A percentile compares a stretch with the other conserved stretches of the same genome.
Evolutionary conservation across 2,329 filamentous ascomycete species (phyloP).

Genomic region (Xylariales sp.): DNA sequence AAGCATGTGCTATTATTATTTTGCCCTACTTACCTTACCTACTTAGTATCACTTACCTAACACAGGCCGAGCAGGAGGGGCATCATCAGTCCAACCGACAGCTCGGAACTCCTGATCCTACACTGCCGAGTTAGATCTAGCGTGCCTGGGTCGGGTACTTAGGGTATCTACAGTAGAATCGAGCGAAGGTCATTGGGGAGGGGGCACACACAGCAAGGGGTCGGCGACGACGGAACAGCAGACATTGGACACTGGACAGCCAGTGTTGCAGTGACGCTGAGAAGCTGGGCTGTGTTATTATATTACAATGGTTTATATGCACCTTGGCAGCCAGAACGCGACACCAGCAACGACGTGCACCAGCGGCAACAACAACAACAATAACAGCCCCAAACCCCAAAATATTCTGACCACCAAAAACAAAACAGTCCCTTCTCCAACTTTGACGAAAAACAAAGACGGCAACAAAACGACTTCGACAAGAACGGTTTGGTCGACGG

Average conservation of each 20-base stretch:
- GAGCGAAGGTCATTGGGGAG: conserved; percentile 1
- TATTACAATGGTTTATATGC: conserved; percentile 25
- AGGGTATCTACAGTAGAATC: neutral
- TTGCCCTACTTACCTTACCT: neutral
- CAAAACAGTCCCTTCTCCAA: conserved; percentile 27
- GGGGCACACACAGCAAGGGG: conserved; percentile 7
- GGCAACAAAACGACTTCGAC: conserved; percentile 3
- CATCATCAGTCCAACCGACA: neutral
- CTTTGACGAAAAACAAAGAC: neutral
- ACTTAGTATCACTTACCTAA: neutral
- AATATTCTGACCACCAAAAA: conserved; percentile 19
- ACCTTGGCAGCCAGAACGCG: conserved; percentile 29
- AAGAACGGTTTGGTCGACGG: conserved; percentile 17
- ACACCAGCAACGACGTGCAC: conserved; percentile 3
- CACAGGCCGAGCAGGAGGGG: no score
- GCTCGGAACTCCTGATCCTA: conserved; percentile 2
- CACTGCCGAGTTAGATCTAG: neutral
- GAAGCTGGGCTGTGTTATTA: neutral
- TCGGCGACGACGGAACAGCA: neutral
- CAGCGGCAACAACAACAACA: conserved; percentile 6
- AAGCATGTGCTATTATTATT: neutral
- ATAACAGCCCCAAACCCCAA: conserved; percentile 24
- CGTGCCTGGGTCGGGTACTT: no score
- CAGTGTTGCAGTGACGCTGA: conserved; percentile 3
- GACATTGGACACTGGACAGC: neutral